Conservation (phyloP, 805 yeast species). For the Yarrowia deformans region DNA sequence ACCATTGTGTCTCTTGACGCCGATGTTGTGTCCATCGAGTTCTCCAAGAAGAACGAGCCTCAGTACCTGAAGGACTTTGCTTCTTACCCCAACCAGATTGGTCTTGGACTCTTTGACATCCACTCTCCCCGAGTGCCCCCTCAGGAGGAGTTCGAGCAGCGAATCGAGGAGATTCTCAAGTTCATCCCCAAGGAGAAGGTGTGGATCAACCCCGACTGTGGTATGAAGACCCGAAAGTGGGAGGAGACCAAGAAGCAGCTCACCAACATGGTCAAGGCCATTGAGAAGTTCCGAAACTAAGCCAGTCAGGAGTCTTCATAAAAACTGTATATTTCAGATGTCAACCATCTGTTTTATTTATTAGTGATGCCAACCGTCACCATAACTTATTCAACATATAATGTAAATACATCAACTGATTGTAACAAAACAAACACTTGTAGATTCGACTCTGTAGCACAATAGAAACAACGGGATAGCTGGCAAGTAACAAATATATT, state of each 20-base stretch:
- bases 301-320: not conserved
- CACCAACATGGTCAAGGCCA: conserved; percentile 99
- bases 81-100: conserved; percentile 99
- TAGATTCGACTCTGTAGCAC: not conserved
- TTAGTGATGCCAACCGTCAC: conserved; percentile 37
- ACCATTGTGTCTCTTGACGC: conserved; percentile 99
- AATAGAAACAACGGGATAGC: too few species aligned
- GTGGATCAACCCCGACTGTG: conserved; percentile 99
- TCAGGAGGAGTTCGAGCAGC: conserved; percentile 91
- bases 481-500: too few species aligned
- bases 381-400: conserved; percentile 40
- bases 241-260: conserved; percentile 93
- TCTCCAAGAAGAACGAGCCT: conserved; percentile 99
- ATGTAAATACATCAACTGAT: conserved; percentile 32
- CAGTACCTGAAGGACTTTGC: conserved; percentile 97
- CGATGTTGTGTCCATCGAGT: conserved; percentile 98
- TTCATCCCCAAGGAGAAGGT: conserved; percentile 97
- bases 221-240: conserved; percentile 99
- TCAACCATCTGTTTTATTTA: conserved; percentile 40
- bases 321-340: conserved; percentile 39
- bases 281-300: conserved; percentile 80
- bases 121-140: conserved; percentile 99
- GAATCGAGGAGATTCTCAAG: conserved; percentile 93
- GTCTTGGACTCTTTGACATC: conserved; percentile 98
- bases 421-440: not conserved